Percentiles rank a stretch among this genome's conserved stretches.
Conservation (phyloP, 23 red algal genomes). For the Gracilaria caudata region DNA sequence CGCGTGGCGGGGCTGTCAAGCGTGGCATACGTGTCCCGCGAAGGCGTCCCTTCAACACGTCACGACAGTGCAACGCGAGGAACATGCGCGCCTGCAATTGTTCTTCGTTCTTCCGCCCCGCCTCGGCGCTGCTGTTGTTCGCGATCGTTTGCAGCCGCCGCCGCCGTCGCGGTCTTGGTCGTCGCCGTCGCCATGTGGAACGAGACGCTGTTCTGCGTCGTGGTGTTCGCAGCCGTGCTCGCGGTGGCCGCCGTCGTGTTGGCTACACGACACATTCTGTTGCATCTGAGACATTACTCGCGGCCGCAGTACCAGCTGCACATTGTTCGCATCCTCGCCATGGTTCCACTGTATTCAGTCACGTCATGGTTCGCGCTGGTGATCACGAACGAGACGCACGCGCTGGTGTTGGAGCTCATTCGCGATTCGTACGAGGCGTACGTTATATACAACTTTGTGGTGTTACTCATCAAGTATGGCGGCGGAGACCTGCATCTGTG, state of each 20-base stretch:
- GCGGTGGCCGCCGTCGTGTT: conserved; percentile 30
- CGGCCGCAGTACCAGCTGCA: conserved; percentile 89
- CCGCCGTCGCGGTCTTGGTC: background rate
- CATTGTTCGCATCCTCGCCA: conserved; percentile 93
- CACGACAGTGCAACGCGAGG: background rate
- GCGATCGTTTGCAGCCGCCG: background rate
- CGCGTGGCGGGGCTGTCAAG: background rate
- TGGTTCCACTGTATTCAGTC: conserved; percentile 97
- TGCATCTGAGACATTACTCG: conserved; percentile 82
- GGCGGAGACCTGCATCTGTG: conserved; percentile 86
- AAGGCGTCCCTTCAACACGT: background rate
- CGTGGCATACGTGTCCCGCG: background rate
- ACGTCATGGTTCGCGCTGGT: conserved; percentile 85
- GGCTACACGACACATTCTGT: conserved; percentile 54
- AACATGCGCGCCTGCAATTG: too few relatives aligned
- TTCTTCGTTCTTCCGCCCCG: too few relatives aligned
- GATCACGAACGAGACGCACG: conserved; percentile 38
- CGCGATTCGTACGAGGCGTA: conserved; percentile 99
- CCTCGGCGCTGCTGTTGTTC: too few relatives aligned
- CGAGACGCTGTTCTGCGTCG: background rate
- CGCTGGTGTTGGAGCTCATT: conserved; percentile 80
- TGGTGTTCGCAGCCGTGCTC: conserved; percentile 8
- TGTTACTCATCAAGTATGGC: conserved; percentile 88
- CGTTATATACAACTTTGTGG: conserved; percentile 96
- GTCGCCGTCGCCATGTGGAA: background rate